phyloP scores from a whole-genome alignment of 768 basidiomycete species.

The Boletus huronensis region DNA sequence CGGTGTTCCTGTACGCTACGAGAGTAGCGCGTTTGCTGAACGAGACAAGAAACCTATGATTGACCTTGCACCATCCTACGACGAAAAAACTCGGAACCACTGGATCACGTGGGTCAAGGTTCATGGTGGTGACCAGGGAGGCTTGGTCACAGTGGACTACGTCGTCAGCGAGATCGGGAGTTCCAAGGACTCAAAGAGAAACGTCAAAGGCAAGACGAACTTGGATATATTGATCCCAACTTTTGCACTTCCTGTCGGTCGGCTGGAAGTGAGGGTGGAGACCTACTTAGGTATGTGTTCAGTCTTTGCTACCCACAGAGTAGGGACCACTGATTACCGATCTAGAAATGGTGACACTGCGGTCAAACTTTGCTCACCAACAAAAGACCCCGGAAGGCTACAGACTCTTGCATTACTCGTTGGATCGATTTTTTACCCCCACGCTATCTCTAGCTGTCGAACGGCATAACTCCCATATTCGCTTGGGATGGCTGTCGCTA shows the following conservation, averaged over 20 bases:
- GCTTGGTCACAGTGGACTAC: conserved; percentile 62
- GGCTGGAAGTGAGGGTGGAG: conserved; percentile 61
- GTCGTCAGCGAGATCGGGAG: conserved; percentile 41
- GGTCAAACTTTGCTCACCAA: conserved; percentile 58
- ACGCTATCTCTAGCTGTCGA: conserved; percentile 39
- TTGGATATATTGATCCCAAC: conserved; percentile 61
- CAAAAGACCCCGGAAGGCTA: conserved; percentile 38
- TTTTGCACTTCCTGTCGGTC: conserved; percentile 68
- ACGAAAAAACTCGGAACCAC: conserved; percentile 50
- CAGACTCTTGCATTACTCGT: conserved; percentile 53
- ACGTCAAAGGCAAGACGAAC: conserved; percentile 26
- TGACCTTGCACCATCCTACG: conserved; percentile 43
- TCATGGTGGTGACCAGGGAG: conserved; percentile 48
- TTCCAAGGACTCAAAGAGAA: conserved; percentile 31
- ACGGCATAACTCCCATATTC: conserved; percentile 3
- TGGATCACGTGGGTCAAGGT: conserved; percentile 69
- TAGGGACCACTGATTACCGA: conserved; percentile 29
- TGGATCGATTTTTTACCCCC: conserved; percentile 58
- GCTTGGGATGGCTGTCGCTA: conserved; percentile 9
- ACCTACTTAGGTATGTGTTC: conserved; percentile 45
- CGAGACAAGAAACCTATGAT: conserved; percentile 33
- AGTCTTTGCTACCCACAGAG: not conserved
- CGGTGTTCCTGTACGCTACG: conserved; percentile 60
- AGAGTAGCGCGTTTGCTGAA: conserved; percentile 44
- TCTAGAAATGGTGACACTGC: conserved; percentile 41